phyloP scores from a whole-genome alignment of 306 rosid genomes.

The Corylus avellana region DNA sequence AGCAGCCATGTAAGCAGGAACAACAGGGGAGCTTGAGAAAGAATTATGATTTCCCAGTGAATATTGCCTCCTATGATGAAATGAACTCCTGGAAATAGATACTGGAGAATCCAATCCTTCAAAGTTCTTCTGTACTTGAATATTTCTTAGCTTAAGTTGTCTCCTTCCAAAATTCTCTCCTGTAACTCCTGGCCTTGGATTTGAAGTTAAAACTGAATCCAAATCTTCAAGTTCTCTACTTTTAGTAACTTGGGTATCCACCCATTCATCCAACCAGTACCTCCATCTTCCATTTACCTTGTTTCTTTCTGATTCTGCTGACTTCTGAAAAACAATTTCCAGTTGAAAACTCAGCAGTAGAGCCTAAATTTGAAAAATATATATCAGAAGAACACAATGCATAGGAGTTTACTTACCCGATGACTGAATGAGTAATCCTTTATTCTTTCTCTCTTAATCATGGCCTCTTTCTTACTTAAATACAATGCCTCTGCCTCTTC shows the following conservation, averaged over 20 bases:
- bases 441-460: constrained; percentile 63
- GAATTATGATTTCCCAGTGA: constrained; percentile 65
- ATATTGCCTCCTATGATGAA: constrained; percentile 52
- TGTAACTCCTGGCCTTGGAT: constrained; percentile 24
- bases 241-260: constrained; percentile 85
- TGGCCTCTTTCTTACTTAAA: constrained; percentile 67
- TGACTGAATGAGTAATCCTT: constrained; percentile 66
- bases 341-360: constrained; percentile 6
- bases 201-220: constrained; percentile 55
- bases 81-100: constrained; percentile 40
- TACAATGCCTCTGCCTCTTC: constrained; percentile 59
- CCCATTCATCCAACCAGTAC: constrained; percentile 95
- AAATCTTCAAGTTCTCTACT: constrained; percentile 93
- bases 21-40: constrained; percentile 59
- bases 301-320: constrained; percentile 81
- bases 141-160: constrained; percentile 43
- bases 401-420: constrained; percentile 48
- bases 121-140: constrained; percentile 26
- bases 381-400: background rate
- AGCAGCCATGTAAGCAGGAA: constrained; percentile 95
- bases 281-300: constrained; percentile 87
- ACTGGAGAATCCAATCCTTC: constrained; percentile 59
- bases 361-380: constrained; percentile 10
- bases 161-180: constrained; percentile 41
- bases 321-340: constrained; percentile 49